Conservation (phyloP, 441 rosid species). For the Metrosideros polymorpha region DNA sequence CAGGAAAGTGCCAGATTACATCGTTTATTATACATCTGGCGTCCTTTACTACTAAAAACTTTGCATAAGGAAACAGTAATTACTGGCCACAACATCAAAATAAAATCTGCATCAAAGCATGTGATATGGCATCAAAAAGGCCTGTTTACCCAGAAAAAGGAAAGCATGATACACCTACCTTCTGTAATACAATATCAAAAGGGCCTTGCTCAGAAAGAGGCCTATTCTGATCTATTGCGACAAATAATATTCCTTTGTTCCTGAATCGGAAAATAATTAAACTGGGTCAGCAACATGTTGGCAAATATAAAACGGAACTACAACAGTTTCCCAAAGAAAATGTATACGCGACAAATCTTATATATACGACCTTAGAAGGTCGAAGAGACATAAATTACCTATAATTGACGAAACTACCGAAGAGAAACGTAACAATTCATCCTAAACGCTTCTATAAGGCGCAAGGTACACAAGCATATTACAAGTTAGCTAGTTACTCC, state of each 20-base stretch:
- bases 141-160: not conserved
- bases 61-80: not conserved
- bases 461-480: not conserved
- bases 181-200: constrained; percentile 73
- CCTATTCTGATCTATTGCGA: constrained; percentile 60
- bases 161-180: constrained; percentile 29
- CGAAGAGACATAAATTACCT: not conserved
- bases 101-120: not conserved
- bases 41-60: not conserved
- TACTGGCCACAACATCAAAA: not conserved
- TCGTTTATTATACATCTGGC: not conserved
- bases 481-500: not conserved
- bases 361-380: not conserved
- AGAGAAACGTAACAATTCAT: not conserved
- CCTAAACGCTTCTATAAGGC: not conserved
- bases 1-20: not conserved
- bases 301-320: not conserved
- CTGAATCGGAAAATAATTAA: constrained; percentile 20
- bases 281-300: not conserved
- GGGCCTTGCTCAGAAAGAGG: constrained; percentile 84
- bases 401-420: not conserved
- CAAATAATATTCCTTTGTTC: constrained; percentile 71
- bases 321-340: not conserved
- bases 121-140: not conserved
- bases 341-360: not conserved